phyloP scores from a whole-genome alignment of 345 rosid species.

The Sisymbrium altissimum region DNA sequence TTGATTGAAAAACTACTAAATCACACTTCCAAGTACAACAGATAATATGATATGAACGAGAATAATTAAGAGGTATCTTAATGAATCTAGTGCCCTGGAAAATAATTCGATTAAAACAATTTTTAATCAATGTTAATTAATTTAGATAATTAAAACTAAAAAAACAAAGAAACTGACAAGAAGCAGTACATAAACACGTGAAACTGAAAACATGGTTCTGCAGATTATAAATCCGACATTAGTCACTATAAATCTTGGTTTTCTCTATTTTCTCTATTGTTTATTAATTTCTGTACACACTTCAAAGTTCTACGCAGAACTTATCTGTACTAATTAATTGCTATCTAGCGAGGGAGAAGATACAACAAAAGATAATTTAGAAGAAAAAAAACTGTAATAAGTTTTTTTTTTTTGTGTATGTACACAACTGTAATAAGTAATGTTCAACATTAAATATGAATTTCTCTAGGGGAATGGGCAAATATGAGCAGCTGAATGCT shows the following conservation, averaged over 20 bases:
- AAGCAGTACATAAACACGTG: conserved; percentile 25
- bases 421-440: too few relatives aligned
- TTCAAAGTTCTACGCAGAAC: conserved; percentile 9
- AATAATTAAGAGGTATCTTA: neutral
- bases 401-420: too few relatives aligned
- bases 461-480: too few relatives aligned
- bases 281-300: conserved; percentile 12
- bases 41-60: neutral
- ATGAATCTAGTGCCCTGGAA: neutral
- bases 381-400: too few relatives aligned
- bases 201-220: conserved; percentile 15
- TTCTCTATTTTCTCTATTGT: neutral
- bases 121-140: neutral
- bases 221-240: conserved; percentile 19
- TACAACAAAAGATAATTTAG: neutral
- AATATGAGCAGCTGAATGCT: too few relatives aligned
- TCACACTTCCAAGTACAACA: neutral
- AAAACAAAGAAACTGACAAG: conserved; percentile 10
- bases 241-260: conserved; percentile 17
- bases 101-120: neutral
- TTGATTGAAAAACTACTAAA: neutral
- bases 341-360: conserved; percentile 13
- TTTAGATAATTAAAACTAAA: neutral
- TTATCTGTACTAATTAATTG: conserved; percentile 6
- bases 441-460: too few relatives aligned